Evolutionary conservation across 225 moss, liverwort and hornwort genomes (phyloP).

Genomic region (Sphagnum contortum): DNA sequence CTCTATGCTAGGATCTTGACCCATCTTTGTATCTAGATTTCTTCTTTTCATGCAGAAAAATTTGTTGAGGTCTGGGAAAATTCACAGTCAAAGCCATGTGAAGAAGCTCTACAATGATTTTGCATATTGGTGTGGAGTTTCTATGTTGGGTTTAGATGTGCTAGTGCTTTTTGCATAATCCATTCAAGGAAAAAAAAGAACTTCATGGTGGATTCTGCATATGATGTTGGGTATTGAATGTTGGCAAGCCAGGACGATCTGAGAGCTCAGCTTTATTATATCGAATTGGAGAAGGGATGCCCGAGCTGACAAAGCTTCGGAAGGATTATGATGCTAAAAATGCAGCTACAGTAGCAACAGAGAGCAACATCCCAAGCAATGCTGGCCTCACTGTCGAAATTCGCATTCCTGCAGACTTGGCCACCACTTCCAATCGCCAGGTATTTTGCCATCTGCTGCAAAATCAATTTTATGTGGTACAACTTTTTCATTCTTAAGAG

Average conservation of each 20-base stretch:
- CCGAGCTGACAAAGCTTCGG: constrained; percentile 72
- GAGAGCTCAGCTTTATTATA: constrained; percentile 58
- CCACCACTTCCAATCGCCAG: constrained; percentile 87
- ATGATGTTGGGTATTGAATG: not conserved
- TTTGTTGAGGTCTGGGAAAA: too few relatives aligned
- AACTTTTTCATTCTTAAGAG: too few relatives aligned
- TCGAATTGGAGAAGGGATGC: constrained; percentile 84
- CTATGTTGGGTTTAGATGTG: too few relatives aligned
- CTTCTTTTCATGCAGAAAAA: too few relatives aligned
- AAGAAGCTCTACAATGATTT: too few relatives aligned
- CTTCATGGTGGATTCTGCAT: not conserved
- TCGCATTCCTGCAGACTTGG: constrained; percentile 73
- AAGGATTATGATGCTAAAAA: constrained; percentile 51
- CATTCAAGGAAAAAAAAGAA: not conserved
- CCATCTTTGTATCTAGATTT: too few relatives aligned
- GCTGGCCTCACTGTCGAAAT: constrained; percentile 74
- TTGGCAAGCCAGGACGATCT: constrained; percentile 24
- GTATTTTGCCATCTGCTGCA: constrained; percentile 15
- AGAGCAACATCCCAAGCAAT: constrained; percentile 22
- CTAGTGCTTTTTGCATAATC: too few relatives aligned
- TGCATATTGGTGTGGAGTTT: too few relatives aligned
- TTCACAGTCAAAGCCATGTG: too few relatives aligned
- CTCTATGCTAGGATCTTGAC: too few relatives aligned
- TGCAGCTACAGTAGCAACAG: constrained; percentile 25
- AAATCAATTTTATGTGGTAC: not conserved